phyloP scores from a whole-genome alignment of 192 early-diverging fungal genomes.

The Backusella liffmaniae region DNA sequence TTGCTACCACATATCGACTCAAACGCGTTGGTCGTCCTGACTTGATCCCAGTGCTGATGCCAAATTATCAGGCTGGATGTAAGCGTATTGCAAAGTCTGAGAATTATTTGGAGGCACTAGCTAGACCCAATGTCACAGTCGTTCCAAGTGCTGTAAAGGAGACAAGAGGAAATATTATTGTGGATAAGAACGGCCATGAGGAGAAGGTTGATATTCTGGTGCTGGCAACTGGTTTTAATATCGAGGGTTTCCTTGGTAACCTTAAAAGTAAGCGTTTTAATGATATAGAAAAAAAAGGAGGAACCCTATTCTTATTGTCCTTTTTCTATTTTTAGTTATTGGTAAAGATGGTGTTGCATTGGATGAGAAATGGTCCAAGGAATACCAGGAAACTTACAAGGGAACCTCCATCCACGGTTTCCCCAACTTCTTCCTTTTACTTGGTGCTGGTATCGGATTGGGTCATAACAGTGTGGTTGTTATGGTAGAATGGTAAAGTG shows the following conservation, averaged over 20 bases:
- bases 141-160: slow-evolving; percentile 30
- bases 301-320: background rate
- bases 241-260: slow-evolving; percentile 26
- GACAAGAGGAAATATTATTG: slow-evolving; percentile 31
- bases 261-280: slow-evolving; percentile 22
- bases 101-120: slow-evolving; percentile 20
- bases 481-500: slow-evolving; percentile 29
- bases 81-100: slow-evolving; percentile 41
- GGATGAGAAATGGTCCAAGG: slow-evolving; percentile 14
- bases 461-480: slow-evolving; percentile 47
- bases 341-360: slow-evolving; percentile 24
- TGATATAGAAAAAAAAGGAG: background rate
- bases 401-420: slow-evolving; percentile 44
- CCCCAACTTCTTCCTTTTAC: slow-evolving; percentile 56
- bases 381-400: slow-evolving; percentile 31
- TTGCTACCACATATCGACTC: slow-evolving; percentile 15
- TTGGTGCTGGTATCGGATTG: slow-evolving; percentile 51
- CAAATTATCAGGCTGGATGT: slow-evolving; percentile 39
- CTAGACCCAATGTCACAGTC: slow-evolving; percentile 33
- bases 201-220: slow-evolving; percentile 43
- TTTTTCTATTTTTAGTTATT: background rate
- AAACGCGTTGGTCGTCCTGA: slow-evolving; percentile 27
- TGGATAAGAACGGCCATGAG: slow-evolving; percentile 32
- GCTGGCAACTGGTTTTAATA: slow-evolving; percentile 46
- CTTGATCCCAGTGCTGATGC: slow-evolving; percentile 35